Conservation (phyloP, 1,139 yeast genomes). For the Blastobotrys aristatus region DNA sequence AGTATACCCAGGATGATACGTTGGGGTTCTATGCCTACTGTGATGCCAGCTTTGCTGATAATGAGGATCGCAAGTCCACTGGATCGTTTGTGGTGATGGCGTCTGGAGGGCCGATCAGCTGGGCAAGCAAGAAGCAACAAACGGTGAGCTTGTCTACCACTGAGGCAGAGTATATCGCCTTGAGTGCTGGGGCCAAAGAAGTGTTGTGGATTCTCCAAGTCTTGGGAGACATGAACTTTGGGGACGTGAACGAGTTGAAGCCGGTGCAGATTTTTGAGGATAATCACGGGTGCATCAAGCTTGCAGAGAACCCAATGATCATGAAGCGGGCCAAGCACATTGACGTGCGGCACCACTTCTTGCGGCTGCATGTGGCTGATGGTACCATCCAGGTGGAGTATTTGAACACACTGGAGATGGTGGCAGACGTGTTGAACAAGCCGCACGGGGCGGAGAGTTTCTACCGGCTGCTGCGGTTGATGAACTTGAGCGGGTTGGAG, state of each 20-base stretch:
- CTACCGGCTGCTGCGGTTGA: too few relatives aligned
- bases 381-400: neutral
- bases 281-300: neutral
- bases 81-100: slow-evolving; percentile 17
- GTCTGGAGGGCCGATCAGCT: slow-evolving; percentile 17
- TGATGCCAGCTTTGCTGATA: neutral
- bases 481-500: too few relatives aligned
- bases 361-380: neutral
- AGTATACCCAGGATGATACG: too few relatives aligned
- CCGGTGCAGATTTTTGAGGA: neutral
- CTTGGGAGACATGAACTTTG: slow-evolving; percentile 1
- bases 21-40: neutral
- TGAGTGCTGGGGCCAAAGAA: slow-evolving; percentile 6
- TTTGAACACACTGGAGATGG: slow-evolving; percentile 1
- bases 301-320: neutral
- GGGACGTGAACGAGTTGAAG: too few relatives aligned
- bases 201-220: neutral
- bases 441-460: too few relatives aligned
- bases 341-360: slow-evolving; percentile 9
- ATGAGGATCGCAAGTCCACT: slow-evolving; percentile 15
- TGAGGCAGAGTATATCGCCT: too few relatives aligned
- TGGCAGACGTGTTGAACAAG: slow-evolving; percentile 3
- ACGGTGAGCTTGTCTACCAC: too few relatives aligned
- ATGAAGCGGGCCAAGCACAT: slow-evolving; percentile 1
- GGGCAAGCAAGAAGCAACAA: too few relatives aligned